These are phyloP conservation scores for Circinella minor DNA, from an alignment of 371 early-diverging fungal genomes.

Conservation along the genomic window DNA sequence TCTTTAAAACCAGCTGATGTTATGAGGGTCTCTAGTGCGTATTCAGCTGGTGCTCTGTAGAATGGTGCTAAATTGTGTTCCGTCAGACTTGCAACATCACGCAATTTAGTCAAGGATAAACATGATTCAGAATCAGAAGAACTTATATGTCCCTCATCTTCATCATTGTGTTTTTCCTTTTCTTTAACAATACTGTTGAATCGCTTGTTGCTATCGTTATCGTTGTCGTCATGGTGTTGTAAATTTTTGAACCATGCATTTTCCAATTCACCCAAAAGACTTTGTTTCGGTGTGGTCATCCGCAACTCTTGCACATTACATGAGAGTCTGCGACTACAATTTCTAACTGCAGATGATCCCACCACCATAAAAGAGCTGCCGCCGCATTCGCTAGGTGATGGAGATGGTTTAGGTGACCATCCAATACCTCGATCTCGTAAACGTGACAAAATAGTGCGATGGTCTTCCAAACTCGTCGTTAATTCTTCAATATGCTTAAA, in stretches of 20 bases:
- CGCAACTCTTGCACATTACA: conserved; percentile 10
- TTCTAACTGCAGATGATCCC: too few species aligned
- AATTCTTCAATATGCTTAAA: conserved; percentile 38
- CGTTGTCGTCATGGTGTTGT: background rate
- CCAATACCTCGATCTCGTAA: conserved; percentile 24
- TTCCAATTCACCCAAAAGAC: conserved; percentile 17
- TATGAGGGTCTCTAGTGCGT: conserved; percentile 20
- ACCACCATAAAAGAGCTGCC: background rate
- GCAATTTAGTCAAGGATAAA: conserved; percentile 1
- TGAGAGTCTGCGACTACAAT: background rate
- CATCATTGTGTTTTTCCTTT: background rate
- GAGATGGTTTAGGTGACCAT: conserved; percentile 12
- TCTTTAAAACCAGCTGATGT: conserved; percentile 11
- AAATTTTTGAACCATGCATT: conserved; percentile 23
- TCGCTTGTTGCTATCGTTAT: background rate
- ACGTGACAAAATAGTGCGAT: conserved; percentile 30
- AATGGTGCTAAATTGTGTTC: conserved; percentile 28
- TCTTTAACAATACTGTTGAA: background rate
- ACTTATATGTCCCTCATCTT: background rate
- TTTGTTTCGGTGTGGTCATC: conserved; percentile 17
- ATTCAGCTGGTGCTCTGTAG: conserved; percentile 26
- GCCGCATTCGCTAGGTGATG: conserved; percentile 10
- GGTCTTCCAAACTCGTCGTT: conserved; percentile 40
- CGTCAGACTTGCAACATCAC: conserved; percentile 16
- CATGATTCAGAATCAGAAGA: conserved; percentile 2